Evolutionary conservation across 306 rosid species (phyloP), one percentile per base, ranked within the genome.

Genomic region (Oxytropis ochrocephala): DNA sequence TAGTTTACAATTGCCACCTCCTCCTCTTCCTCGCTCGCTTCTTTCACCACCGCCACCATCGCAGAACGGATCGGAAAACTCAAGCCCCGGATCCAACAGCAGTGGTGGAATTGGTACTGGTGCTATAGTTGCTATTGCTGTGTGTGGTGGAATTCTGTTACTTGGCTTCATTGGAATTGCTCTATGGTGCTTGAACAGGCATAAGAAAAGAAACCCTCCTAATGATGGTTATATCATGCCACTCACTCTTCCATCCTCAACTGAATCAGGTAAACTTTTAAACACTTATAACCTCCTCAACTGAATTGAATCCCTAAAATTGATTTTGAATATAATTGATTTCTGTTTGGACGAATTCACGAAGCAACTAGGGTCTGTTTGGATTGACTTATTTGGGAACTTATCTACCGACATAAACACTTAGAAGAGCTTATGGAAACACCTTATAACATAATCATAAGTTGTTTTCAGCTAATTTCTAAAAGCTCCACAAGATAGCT

Each of bases 111-210:
- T 88, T 70, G 54, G 81, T 53, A 79, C 80, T 56, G 96, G 78
- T 53, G 91, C 76, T 58, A 43, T 17, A 1, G 80, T 79, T 36
- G 96, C 89, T 41, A 81, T 94, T 36, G 69, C 58, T 49, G 84
- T 76, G 48, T 84, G 65, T 67, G 85, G 75, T 24, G 89, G 82
- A 33, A 11, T 87, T 46, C 6, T 88, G 14, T 70, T 81, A 57
- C 81, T 94, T 64, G 69, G 82, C 73, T 70, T 94, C 61, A 43
- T 90, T 78, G 96, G 86, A 63, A 70, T 88, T 70, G 69, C 60
- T 66, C 70, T 85, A 4, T 94, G 97, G 96, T 88, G 82, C 73
- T 10, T 79, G 63, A 84, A 83, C 64, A 90, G 84, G 82, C 70
- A 75, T 76, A 86, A 67, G 80, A 85, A 59, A 76, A 83, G 49